Evolutionary conservation across 768 basidiomycete species (phyloP).

Genomic region (Lentinus brumalis): DNA sequence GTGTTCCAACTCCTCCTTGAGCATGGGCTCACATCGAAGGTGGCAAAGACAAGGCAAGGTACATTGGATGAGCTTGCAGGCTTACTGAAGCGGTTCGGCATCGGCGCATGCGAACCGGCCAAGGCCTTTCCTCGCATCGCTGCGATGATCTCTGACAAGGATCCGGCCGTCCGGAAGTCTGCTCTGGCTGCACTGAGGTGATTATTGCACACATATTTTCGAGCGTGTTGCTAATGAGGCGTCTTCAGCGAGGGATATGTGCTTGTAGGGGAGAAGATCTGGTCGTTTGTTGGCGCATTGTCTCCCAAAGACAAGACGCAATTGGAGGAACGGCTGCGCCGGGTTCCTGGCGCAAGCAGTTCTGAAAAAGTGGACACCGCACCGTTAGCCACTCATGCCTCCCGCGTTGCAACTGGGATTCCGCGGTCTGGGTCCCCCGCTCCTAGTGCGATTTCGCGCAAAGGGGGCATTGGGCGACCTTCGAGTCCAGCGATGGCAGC

Average conservation of each 20-base stretch:
- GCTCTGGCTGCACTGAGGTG: constrained; percentile 83
- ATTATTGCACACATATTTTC: constrained; percentile 10
- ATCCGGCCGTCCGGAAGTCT: constrained; percentile 85
- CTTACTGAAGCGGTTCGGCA: constrained; percentile 80
- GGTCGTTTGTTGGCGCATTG: constrained; percentile 73
- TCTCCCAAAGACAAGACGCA: constrained; percentile 90
- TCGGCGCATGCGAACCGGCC: constrained; percentile 75
- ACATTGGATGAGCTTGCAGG: constrained; percentile 79
- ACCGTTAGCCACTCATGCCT: constrained; percentile 46
- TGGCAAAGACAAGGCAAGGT: constrained; percentile 89
- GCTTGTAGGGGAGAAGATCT: constrained; percentile 84
- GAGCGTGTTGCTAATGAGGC: background rate
- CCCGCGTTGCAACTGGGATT: constrained; percentile 51
- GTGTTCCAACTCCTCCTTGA: constrained; percentile 87
- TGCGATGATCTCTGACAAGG: constrained; percentile 84
- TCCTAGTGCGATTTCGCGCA: constrained; percentile 38
- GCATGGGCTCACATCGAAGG: constrained; percentile 86
- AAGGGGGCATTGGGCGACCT: constrained; percentile 49
- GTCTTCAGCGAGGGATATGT: constrained; percentile 72
- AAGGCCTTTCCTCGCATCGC: constrained; percentile 82
- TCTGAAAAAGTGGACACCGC: constrained; percentile 43
- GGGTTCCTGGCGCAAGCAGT: constrained; percentile 69
- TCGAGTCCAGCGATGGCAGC: constrained; percentile 46
- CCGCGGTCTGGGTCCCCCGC: constrained; percentile 55
- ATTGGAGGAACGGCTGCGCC: constrained; percentile 85